These are phyloP conservation scores for Fistulifera solaris DNA, from an alignment of 108 stramenopile genomes.

Conservation along the genomic window DNA sequence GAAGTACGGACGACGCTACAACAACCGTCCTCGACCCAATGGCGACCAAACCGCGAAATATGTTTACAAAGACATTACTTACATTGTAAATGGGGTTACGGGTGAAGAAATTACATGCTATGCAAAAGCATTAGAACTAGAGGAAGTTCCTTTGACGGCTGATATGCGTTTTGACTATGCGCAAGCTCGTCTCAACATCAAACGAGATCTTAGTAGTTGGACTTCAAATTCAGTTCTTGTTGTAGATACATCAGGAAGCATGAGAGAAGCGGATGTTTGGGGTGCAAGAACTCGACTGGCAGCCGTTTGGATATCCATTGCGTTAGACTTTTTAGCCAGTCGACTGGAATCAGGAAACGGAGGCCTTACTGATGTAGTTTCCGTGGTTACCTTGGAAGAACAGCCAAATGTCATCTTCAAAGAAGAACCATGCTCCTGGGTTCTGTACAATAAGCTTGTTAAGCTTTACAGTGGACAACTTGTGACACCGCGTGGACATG, in stretches of 20 bases:
- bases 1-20: not conserved
- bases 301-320: constrained; percentile 35
- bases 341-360: constrained; percentile 13
- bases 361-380: constrained; percentile 20
- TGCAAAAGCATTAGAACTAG: not conserved
- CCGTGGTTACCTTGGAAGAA: constrained; percentile 27
- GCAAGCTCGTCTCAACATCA: not conserved
- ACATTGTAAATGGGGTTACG: not conserved
- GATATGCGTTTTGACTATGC: not conserved
- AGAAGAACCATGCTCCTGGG: constrained; percentile 10
- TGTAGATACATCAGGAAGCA: constrained; percentile 32
- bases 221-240: constrained; percentile 2
- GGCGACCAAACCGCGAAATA: not conserved
- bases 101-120: not conserved
- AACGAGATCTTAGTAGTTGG: not conserved
- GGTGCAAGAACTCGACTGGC: constrained; percentile 23
- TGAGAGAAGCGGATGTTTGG: constrained; percentile 29
- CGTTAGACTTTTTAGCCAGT: constrained; percentile 27
- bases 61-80: not conserved
- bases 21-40: not conserved
- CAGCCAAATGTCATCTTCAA: constrained; percentile 15
- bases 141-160: constrained; percentile 2
- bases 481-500: constrained; percentile 4
- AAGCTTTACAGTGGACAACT: not conserved
- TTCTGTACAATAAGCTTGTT: constrained; percentile 5